Evolutionary conservation across 208 protist species (phyloP).

Genomic region (Acanthamoeba polyphaga): DNA sequence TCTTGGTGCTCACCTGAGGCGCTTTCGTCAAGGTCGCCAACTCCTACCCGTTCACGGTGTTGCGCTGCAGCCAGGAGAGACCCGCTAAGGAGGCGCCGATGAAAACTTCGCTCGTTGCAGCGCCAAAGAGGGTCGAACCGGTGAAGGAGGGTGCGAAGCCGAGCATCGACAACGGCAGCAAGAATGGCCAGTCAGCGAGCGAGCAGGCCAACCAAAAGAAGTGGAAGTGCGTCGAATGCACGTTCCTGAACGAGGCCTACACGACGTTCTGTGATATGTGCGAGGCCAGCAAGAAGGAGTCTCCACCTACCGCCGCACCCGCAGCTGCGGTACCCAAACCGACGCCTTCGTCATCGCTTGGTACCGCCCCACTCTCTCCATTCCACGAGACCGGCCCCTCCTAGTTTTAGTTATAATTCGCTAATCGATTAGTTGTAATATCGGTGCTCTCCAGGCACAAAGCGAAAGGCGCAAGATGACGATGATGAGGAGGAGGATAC

Average conservation of each 20-base stretch:
- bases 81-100: too few species aligned
- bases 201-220: not conserved
- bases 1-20: too few species aligned
- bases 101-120: too few species aligned
- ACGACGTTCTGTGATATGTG: not conserved
- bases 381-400: not conserved
- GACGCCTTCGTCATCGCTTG: not conserved
- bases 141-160: not conserved
- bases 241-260: slow-evolving; percentile 10
- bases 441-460: not conserved
- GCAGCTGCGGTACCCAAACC: not conserved
- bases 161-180: not conserved
- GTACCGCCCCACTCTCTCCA: not conserved
- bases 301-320: not conserved
- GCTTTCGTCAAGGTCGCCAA: not conserved
- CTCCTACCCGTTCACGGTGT: not conserved
- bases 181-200: not conserved
- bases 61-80: not conserved
- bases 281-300: not conserved
- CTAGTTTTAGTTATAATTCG: not conserved
- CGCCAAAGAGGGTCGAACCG: not conserved
- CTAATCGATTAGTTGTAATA: too few species aligned
- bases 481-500: not conserved
- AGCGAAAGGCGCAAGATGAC: not conserved
- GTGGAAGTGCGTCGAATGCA: not conserved